These are phyloP conservation scores for Chenopodium album DNA, from an alignment of 148 eudicot genomes.

Conservation along the genomic window DNA sequence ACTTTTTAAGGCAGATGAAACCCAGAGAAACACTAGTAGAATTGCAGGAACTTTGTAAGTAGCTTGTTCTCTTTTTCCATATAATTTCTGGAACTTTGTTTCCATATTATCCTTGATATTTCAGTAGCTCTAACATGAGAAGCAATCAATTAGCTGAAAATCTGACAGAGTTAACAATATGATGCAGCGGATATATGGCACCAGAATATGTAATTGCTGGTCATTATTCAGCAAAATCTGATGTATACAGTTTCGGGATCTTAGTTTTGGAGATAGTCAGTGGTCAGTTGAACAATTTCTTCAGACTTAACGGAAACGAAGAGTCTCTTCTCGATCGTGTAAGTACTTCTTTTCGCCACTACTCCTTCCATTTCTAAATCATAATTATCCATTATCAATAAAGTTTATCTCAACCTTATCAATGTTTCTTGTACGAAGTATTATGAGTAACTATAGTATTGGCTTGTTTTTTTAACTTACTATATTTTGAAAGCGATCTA, in stretches of 20 bases:
- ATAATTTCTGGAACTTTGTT: not conserved
- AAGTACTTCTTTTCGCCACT: slow-evolving; percentile 2
- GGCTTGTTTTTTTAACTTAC: not conserved
- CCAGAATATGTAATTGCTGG: slow-evolving; percentile 38
- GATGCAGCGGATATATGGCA: slow-evolving; percentile 40
- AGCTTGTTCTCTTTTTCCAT: not conserved
- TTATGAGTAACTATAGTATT: not conserved
- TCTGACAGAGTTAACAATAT: slow-evolving; percentile 2
- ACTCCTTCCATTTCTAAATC: no score
- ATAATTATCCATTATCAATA: not conserved
- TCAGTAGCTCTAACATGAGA: not conserved
- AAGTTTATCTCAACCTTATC: not conserved
- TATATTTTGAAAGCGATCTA: not conserved
- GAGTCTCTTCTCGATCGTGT: slow-evolving; percentile 34
- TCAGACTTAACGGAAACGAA: slow-evolving; percentile 12
- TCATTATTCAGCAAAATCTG: slow-evolving; percentile 38
- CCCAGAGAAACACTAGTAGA: slow-evolving; percentile 28
- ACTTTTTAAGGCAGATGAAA: slow-evolving; percentile 34
- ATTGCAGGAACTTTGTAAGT: slow-evolving; percentile 38
- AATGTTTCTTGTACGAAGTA: not conserved
- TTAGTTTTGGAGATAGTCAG: slow-evolving; percentile 36
- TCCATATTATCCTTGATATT: not conserved
- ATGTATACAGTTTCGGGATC: slow-evolving; percentile 41
- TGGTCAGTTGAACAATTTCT: slow-evolving; percentile 31
- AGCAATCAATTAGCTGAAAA: not conserved